Percentiles rank a stretch among this genome's conserved stretches.
Evolutionary conservation across 2,329 filamentous ascomycete genomes (phyloP).

Genomic region (Tothia fuscella): DNA sequence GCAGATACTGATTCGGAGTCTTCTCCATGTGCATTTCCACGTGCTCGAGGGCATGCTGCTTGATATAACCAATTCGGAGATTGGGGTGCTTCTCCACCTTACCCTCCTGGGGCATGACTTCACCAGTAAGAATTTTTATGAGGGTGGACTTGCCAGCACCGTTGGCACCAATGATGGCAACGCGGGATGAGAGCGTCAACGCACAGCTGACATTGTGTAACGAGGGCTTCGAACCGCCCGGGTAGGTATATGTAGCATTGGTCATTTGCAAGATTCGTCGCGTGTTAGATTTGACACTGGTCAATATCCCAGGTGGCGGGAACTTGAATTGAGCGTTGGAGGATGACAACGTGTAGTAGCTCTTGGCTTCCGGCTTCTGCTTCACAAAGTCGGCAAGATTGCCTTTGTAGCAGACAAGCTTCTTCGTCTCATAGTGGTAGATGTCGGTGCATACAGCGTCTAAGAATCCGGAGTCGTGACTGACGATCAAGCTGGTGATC

Average conservation of each 20-base stretch:
- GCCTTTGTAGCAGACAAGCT: slow-evolving; percentile 75
- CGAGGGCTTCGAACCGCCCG: slow-evolving; percentile 78
- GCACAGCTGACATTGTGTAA: slow-evolving; percentile 77
- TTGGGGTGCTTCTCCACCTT: slow-evolving; percentile 98
- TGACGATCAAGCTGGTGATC: slow-evolving; percentile 94
- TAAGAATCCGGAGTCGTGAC: slow-evolving; percentile 94
- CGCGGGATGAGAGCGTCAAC: slow-evolving; percentile 77
- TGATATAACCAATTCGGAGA: slow-evolving; percentile 97
- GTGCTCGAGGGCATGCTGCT: slow-evolving; percentile 97
- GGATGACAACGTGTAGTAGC: slow-evolving; percentile 90
- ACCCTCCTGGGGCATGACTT: slow-evolving; percentile 69
- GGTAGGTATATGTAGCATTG: slow-evolving; percentile 86
- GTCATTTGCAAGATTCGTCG: slow-evolving; percentile 92
- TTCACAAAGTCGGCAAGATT: slow-evolving; percentile 77
- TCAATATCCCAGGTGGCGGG: slow-evolving; percentile 84
- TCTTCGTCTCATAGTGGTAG: slow-evolving; percentile 98
- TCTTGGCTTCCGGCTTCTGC: slow-evolving; percentile 85
- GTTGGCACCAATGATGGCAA: slow-evolving; percentile 93
- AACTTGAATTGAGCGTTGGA: slow-evolving; percentile 95
- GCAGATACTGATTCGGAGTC: slow-evolving; percentile 96
- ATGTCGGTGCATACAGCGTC: slow-evolving; percentile 98
- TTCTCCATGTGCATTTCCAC: slow-evolving; percentile 99
- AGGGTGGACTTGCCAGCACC: slow-evolving; percentile 97
- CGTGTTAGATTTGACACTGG: slow-evolving; percentile 89
- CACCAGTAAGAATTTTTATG: slow-evolving; percentile 93